Percentiles rank a stretch among this genome's conserved stretches.
These are phyloP conservation scores for Schrenkiella parvula DNA, from an alignment of 345 rosid genomes.

Conservation along the genomic window DNA sequence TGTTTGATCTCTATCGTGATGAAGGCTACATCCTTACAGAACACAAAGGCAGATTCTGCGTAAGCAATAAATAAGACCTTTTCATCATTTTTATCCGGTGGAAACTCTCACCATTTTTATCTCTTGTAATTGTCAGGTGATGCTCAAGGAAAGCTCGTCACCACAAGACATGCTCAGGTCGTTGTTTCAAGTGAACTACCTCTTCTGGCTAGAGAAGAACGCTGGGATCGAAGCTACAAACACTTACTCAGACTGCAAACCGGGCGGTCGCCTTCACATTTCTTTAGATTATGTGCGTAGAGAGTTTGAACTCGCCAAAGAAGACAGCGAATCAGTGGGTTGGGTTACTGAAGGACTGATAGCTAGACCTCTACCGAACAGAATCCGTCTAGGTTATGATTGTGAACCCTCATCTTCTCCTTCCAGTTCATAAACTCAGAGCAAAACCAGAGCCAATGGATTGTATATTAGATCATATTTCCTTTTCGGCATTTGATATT, in stretches of 20 bases:
- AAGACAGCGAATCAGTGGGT: slow-evolving; percentile 65
- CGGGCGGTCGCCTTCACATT: slow-evolving; percentile 70
- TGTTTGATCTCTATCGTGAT: slow-evolving; percentile 57
- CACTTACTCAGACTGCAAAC: slow-evolving; percentile 58
- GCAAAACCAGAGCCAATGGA: not conserved
- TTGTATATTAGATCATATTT: not conserved
- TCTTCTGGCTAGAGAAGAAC: slow-evolving; percentile 92
- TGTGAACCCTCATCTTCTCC: not conserved
- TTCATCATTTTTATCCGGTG: not conserved
- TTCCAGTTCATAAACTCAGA: slow-evolving; percentile 13
- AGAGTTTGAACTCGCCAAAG: slow-evolving; percentile 78
- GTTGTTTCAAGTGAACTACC: slow-evolving; percentile 81
- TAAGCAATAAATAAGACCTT: slow-evolving; percentile 37
- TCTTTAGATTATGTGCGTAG: slow-evolving; percentile 77
- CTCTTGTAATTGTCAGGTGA: slow-evolving; percentile 51
- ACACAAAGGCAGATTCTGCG: slow-evolving; percentile 58
- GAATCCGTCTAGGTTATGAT: slow-evolving; percentile 46
- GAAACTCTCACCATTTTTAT: not conserved
- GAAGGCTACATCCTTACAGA: slow-evolving; percentile 88
- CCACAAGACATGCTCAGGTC: slow-evolving; percentile 95
- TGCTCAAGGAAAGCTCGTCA: slow-evolving; percentile 70
- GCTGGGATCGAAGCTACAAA: slow-evolving; percentile 72
- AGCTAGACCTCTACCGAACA: slow-evolving; percentile 73
- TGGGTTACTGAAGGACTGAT: slow-evolving; percentile 87
- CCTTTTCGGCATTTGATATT: not conserved